Conservation (phyloP, 2,329 filamentous ascomycete genomes). For the Allantophomopsis lycopodina region DNA sequence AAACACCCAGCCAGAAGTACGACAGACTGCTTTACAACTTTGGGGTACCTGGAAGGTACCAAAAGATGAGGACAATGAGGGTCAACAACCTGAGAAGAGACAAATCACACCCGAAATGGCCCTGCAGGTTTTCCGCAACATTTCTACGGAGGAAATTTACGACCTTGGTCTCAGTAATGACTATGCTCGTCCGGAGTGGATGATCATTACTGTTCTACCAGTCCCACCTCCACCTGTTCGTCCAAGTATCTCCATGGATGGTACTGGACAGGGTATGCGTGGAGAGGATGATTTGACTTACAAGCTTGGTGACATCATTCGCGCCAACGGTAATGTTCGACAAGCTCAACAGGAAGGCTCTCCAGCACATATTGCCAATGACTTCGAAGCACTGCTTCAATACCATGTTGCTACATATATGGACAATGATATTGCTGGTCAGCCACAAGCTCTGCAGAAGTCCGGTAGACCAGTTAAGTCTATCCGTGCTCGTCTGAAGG, state of each 20-base stretch:
- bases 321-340: slow-evolving; percentile 88
- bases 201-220: slow-evolving; percentile 88
- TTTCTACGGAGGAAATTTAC: slow-evolving; percentile 66
- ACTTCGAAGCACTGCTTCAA: slow-evolving; percentile 85
- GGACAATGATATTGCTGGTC: slow-evolving; percentile 97
- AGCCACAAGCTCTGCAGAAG: slow-evolving; percentile 91
- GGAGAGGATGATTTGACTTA: slow-evolving; percentile 99
- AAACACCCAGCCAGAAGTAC: slow-evolving; percentile 77
- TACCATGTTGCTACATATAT: slow-evolving; percentile 99
- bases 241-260: slow-evolving; percentile 94
- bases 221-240: slow-evolving; percentile 93
- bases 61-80: slow-evolving; percentile 60
- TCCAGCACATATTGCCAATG: slow-evolving; percentile 76
- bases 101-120: slow-evolving; percentile 74
- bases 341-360: slow-evolving; percentile 86
- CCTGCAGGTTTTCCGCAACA: slow-evolving; percentile 73
- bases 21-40: slow-evolving; percentile 74
- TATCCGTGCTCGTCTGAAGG: slow-evolving; percentile 93
- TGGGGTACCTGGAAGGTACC: slow-evolving; percentile 59
- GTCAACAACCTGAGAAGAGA: slow-evolving; percentile 63
- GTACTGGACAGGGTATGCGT: slow-evolving; percentile 79
- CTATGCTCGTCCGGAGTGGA: slow-evolving; percentile 95
- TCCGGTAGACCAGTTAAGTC: slow-evolving; percentile 94
- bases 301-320: slow-evolving; percentile 96
- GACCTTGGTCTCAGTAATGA: slow-evolving; percentile 89